phyloP scores from a whole-genome alignment of 148 eudicot genomes.

The Nepenthes mirabilis region DNA sequence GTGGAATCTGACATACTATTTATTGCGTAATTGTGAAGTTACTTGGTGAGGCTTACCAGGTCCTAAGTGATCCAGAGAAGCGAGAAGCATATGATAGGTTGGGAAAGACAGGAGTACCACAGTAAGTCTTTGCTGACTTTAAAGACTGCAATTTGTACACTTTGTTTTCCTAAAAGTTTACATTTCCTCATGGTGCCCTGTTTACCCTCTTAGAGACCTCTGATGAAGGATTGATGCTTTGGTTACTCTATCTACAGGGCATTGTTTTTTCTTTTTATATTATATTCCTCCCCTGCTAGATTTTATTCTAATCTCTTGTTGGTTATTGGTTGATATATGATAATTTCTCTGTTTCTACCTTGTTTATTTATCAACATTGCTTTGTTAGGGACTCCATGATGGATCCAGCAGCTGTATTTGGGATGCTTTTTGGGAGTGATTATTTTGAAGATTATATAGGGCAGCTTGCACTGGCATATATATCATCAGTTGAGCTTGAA shows the following conservation, averaged over 20 bases:
- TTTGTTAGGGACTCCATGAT: slow-evolving; percentile 64
- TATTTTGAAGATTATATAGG: slow-evolving; percentile 83
- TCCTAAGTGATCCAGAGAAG: slow-evolving; percentile 68
- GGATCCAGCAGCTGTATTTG: slow-evolving; percentile 89
- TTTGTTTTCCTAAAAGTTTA: no score
- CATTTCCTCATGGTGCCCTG: not conserved
- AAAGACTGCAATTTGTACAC: no score
- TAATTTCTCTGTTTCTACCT: not conserved
- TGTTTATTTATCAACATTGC: slow-evolving; percentile 5
- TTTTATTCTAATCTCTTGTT: no score
- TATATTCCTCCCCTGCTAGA: no score
- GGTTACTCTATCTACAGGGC: no score
- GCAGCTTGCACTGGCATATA: slow-evolving; percentile 65
- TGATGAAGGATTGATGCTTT: not conserved
- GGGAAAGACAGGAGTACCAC: slow-evolving; percentile 59
- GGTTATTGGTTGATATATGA: no score
- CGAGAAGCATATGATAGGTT: slow-evolving; percentile 75
- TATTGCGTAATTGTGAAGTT: slow-evolving; percentile 17
- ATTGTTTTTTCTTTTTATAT: no score
- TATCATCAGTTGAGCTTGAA: slow-evolving; percentile 50
- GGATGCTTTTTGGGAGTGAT: slow-evolving; percentile 91
- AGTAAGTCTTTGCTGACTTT: slow-evolving; percentile 34
- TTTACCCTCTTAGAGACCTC: not conserved
- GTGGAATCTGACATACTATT: not conserved
- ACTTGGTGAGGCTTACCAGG: slow-evolving; percentile 96